Evolutionary conservation across 2,329 filamentous ascomycete species (phyloP).

Genomic region (Epichloe typhina): DNA sequence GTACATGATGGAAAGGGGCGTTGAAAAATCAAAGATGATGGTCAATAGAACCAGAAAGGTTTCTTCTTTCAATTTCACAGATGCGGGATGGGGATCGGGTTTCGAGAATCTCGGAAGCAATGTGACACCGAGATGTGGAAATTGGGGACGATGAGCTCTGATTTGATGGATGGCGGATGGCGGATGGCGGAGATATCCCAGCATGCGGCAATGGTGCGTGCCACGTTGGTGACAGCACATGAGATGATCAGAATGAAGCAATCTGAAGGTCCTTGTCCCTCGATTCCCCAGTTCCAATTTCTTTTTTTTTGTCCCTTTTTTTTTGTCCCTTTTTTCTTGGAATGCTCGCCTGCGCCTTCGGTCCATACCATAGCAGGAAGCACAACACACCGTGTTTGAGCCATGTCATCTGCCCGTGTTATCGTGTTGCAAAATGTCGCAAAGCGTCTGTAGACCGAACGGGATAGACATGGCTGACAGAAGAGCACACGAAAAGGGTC

Average conservation of each 20-base stretch:
- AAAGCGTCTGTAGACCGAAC: not conserved
- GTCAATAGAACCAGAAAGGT: not conserved
- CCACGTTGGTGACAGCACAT: not conserved
- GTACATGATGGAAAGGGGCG: not conserved
- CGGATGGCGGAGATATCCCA: not conserved
- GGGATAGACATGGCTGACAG: not conserved
- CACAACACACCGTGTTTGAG: not conserved
- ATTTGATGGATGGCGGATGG: not conserved
- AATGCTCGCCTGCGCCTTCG: not conserved
- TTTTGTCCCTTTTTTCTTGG: too few species aligned
- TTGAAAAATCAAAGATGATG: not conserved
- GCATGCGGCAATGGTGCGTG: not conserved
- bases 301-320: accelerated
- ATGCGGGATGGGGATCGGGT: not conserved
- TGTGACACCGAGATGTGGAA: not conserved
- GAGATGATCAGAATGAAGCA: not conserved
- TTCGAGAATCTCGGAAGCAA: not conserved
- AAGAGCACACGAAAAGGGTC: not conserved
- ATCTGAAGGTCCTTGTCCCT: not conserved
- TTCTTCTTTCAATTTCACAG: not conserved
- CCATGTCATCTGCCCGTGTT: not conserved
- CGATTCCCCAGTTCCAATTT: too few species aligned
- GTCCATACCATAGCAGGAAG: not conserved
- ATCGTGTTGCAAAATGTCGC: not conserved
- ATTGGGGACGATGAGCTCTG: not conserved